phyloP scores from a whole-genome alignment of 129 eudicot species.

The Smallanthus sonchifolius region DNA sequence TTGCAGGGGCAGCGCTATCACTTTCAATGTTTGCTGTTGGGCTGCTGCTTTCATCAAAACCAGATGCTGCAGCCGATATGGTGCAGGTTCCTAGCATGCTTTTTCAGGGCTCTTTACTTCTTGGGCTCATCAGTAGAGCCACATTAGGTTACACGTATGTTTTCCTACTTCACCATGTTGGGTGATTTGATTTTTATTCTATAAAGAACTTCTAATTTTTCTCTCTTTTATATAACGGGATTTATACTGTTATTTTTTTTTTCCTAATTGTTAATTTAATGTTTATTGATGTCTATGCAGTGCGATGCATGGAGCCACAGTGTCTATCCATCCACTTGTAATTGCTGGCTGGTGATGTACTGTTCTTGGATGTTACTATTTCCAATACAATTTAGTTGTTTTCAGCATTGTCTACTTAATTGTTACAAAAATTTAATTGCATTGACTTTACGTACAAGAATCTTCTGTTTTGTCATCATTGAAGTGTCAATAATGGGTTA shows the following conservation, averaged over 20 bases:
- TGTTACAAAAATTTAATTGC: no score
- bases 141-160: constrained; percentile 85
- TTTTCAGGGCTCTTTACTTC: constrained; percentile 96
- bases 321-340: constrained; percentile 92
- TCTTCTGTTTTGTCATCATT: background rate
- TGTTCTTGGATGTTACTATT: constrained; percentile 24
- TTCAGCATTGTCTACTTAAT: no score
- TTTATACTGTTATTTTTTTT: background rate
- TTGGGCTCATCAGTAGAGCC: constrained; percentile 85
- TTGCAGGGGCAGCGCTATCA: constrained; percentile 86
- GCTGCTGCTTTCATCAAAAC: constrained; percentile 78
- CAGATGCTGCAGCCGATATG: constrained; percentile 74
- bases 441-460: no score
- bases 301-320: constrained; percentile 87
- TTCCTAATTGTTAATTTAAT: constrained; percentile 5
- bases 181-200: background rate
- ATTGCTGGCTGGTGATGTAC: constrained; percentile 95
- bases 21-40: constrained; percentile 91
- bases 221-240: background rate
- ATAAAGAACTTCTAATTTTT: background rate
- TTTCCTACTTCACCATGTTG: constrained; percentile 11
- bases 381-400: background rate
- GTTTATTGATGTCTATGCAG: constrained; percentile 37
- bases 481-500: background rate
- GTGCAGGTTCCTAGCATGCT: constrained; percentile 91